Base-by-base conservation (phyloP, 176 grass and related monocot species). In the Luzula sylvatica region DNA sequence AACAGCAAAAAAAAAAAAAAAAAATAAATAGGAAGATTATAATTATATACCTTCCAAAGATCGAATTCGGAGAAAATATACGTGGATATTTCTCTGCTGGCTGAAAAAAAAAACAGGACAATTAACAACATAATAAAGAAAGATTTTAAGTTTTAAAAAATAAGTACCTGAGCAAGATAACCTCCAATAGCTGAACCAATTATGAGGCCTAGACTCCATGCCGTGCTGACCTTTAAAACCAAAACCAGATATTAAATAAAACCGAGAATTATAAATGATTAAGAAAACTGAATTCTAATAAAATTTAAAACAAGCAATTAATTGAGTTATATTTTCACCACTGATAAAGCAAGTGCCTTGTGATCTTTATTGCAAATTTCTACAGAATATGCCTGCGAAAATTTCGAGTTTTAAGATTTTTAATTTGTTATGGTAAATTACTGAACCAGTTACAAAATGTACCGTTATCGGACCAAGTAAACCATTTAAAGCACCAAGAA, bases 281-380 rank as follows among this genome's bases (percentile, higher is more conserved):
- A n/a, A n/a, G n/a, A n/a, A n/a, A n/a, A n/a, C n/a, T n/a, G n/a
- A n/a, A n/a, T n/a, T n/a, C n/a, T n/a, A n/a, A n/a, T n/a, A n/a
- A n/a, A n/a, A n/a, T n/a, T 58, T 18, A 15, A 57, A 63, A 3
- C 57, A 50, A 38, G 11, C 18, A 26, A 15, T 1, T 43, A 41
- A 20, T n/a, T 7, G n/a, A 53, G 55, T 45, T 43, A 56, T 83
- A n/a, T n/a, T n/a, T n/a, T n/a, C n/a, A 87, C 88, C 29, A 94
- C 68, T 83, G 88, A 94, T 61, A 87, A 46, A 38, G 58, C 82
- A 26, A 94, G 38, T 55, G 82, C 75, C 77, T 94, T 77, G 76
- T 94, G 65, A 68, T 94, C 82, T 27, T 69, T 65, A 38, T 70
- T 72, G 58, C 88, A 83, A 76, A 94, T 65, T 83, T 94, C 88